Percentiles rank a stretch among this genome's conserved stretches.
These are phyloP conservation scores for Orbilia javanica DNA, from an alignment of 2,329 filamentous ascomycete genomes.

Conservation along the genomic window DNA sequence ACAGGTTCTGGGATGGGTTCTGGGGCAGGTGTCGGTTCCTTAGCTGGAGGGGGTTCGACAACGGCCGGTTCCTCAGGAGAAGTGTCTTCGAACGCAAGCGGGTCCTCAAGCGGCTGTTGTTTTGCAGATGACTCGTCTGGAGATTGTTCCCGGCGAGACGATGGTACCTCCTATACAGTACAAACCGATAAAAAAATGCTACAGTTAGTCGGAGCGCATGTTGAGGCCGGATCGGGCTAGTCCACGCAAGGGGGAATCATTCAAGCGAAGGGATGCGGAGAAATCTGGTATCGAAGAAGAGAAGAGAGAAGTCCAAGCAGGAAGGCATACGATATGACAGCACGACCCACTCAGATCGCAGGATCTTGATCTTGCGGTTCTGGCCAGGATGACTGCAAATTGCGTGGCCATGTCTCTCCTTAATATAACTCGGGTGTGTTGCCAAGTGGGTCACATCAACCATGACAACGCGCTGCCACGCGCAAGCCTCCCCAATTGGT, in stretches of 20 bases:
- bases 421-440: conserved; percentile 39
- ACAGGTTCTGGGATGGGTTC: conserved; percentile 47
- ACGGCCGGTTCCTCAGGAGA: conserved; percentile 26
- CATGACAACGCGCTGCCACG: conserved; percentile 35
- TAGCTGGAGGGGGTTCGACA: conserved; percentile 15
- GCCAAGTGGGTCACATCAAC: conserved; percentile 28
- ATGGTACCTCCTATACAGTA: conserved; percentile 45
- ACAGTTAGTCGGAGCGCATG: conserved; percentile 39
- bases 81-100: conserved; percentile 35
- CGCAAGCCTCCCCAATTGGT: conserved; percentile 32
- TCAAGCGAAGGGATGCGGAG: conserved; percentile 44
- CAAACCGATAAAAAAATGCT: conserved; percentile 30
- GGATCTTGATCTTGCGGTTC: conserved; percentile 15
- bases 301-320: neutral
- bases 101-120: conserved; percentile 33
- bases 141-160: conserved; percentile 11
- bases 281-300: neutral
- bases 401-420: conserved; percentile 54
- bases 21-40: conserved; percentile 24
- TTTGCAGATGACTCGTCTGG: conserved; percentile 39
- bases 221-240: conserved; percentile 45
- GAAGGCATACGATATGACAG: conserved; percentile 14
- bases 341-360: conserved; percentile 13
- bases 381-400: conserved; percentile 32
- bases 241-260: conserved; percentile 33